These are phyloP conservation scores for Aspergillus sp. DNA, from an alignment of 2,329 filamentous ascomycete genomes.

Conservation along the genomic window DNA sequence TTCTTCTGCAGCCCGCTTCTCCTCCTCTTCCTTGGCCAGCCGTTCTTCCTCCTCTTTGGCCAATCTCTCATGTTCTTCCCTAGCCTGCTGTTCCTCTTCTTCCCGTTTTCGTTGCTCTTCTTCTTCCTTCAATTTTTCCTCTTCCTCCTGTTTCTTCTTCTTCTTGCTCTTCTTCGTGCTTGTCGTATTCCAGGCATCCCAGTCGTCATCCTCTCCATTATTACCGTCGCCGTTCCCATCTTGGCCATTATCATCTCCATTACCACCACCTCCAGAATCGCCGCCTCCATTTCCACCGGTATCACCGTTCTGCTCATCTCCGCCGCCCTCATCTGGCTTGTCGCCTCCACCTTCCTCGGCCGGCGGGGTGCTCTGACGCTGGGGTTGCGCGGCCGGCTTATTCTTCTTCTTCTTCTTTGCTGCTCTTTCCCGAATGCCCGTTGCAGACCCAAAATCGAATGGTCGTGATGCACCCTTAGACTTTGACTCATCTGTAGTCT, in stretches of 20 bases:
- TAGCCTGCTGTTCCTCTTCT: conserved; percentile 28
- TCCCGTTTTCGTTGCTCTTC: conserved; percentile 29
- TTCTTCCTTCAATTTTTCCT: conserved; percentile 29
- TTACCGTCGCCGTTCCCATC: conserved; percentile 35
- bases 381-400: conserved; percentile 18
- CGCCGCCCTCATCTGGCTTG: conserved; percentile 15
- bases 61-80: conserved; percentile 30
- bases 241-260: conserved; percentile 36
- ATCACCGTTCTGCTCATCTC: conserved; percentile 24
- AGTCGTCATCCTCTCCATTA: conserved; percentile 40
- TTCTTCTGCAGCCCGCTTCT: conserved; percentile 31
- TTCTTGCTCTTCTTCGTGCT: conserved; percentile 38
- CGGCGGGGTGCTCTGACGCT: conserved; percentile 18
- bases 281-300: conserved; percentile 45
- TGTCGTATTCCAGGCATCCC: conserved; percentile 42
- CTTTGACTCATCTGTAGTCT: conserved; percentile 8
- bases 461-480: conserved; percentile 9
- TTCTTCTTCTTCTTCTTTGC: conserved; percentile 39
- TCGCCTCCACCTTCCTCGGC: conserved; percentile 26
- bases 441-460: conserved; percentile 29
- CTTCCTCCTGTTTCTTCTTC: conserved; percentile 39
- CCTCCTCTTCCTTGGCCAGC: conserved; percentile 28
- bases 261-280: conserved; percentile 35
- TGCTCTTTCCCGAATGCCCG: conserved; percentile 34
- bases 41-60: conserved; percentile 38